Percentiles rank a stretch among this genome's conserved stretches.
These are phyloP conservation scores for Verticillium albo-atrum DNA, from an alignment of 2,329 filamentous ascomycete species.

Conservation along the genomic window DNA sequence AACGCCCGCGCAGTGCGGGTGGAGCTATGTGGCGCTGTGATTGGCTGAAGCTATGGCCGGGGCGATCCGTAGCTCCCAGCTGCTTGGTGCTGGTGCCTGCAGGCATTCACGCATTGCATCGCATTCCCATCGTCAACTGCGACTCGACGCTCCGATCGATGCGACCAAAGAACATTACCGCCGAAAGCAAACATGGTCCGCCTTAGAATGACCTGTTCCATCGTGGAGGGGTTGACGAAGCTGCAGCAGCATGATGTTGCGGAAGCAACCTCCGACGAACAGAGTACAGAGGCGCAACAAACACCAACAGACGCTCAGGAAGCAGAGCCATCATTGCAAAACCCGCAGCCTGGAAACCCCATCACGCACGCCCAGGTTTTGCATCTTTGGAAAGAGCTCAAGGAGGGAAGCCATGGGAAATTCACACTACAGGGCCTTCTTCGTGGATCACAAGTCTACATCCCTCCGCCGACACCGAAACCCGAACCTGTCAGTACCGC, in stretches of 20 bases:
- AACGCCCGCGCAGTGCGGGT: background rate
- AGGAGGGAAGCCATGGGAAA: slow-evolving; percentile 20
- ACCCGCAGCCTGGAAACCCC: slow-evolving; percentile 56
- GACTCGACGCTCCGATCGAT: background rate
- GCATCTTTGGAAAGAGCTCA: slow-evolving; percentile 52
- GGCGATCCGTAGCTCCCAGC: background rate
- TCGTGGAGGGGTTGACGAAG: slow-evolving; percentile 56
- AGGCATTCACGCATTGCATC: background rate
- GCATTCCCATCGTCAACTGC: background rate
- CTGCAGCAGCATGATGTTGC: slow-evolving; percentile 17
- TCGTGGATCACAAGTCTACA: slow-evolving; percentile 66
- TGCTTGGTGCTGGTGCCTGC: background rate
- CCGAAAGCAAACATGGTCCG: slow-evolving; percentile 57
- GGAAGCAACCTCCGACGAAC: slow-evolving; percentile 8
- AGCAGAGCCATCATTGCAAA: slow-evolving; percentile 43
- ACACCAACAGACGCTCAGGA: slow-evolving; percentile 6
- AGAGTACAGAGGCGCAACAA: slow-evolving; percentile 4
- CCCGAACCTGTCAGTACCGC: slow-evolving; percentile 64
- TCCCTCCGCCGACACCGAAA: slow-evolving; percentile 76
- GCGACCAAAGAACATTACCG: background rate
- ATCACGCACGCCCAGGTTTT: slow-evolving; percentile 70
- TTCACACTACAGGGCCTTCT: slow-evolving; percentile 67
- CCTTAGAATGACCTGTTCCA: slow-evolving; percentile 68
- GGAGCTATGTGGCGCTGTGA: background rate
- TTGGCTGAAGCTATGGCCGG: background rate